Base-by-base conservation (phyloP, 176 grass and related monocot species). In the Ensete ventricosum region DNA sequence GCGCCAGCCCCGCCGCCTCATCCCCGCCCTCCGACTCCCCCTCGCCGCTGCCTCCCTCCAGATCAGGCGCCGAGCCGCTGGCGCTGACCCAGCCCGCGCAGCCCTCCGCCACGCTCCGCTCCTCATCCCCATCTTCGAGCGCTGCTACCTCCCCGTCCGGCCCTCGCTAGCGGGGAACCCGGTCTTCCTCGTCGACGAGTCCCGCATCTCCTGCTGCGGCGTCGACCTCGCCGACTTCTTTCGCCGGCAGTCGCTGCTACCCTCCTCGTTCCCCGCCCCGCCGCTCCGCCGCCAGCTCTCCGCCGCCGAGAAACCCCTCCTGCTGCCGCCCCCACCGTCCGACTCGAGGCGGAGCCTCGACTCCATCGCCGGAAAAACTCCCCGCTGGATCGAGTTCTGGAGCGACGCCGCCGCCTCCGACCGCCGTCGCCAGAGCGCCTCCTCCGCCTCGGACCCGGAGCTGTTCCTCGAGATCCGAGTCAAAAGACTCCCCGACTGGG, bases 321-420 rank as follows among this genome's bases (percentile, higher is more conserved):
- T 69, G 16, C 73, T 52, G 19, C 60, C 58, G 4, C 75, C 48
- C 43, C 52, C 64, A 3, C 65, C 83, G 3, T 57, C 90, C 55
- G 77, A 62, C 77, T 93, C 83, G 74, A 86, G 94, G 1, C 85
- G 94, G 14, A 98, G 90, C 79, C 82, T 98, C 55, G 94, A 98
- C 57, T 85, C 88, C 14, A 72, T 83, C 2, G 81, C 83, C 62
- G 83, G 83, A 3, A 89, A 90, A 71, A 74, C 86, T 9, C 95
- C 88, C 7, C 88, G 96, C 50, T 99, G 96, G 96, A 88, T 99
- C 68, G 96, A 99, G 91, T 99, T 99, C 88, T 99, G 96, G 96
- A 94, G 88, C 78, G 96, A 94, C 78, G 1, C 87, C 80, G 57
- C 79, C 73, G 23, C 73, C 68, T 74, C 24, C 21, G 72, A 55